A percentile compares a stretch with the other conserved stretches of the same genome.
Conservation (phyloP, 2,329 filamentous ascomycete species). For the Fusarium musae region DNA sequence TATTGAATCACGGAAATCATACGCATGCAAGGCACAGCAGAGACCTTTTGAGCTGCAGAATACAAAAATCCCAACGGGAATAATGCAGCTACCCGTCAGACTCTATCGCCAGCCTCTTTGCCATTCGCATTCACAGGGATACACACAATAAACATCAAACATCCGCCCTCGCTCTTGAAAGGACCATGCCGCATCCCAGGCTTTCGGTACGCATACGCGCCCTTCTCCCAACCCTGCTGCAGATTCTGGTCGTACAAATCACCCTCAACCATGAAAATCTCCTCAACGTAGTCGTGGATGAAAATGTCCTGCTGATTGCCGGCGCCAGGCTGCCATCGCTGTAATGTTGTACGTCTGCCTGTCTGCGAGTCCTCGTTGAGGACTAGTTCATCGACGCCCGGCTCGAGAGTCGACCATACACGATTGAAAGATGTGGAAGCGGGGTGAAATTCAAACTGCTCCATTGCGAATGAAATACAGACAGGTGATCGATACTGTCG, state of each 20-base stretch:
- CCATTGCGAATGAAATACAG: constrained; percentile 25
- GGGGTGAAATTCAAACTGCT: constrained; percentile 45
- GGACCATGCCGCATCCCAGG: constrained; percentile 55
- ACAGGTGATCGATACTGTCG: background rate
- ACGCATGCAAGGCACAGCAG: background rate
- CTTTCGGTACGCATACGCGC: constrained; percentile 53
- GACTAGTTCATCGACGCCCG: constrained; percentile 50
- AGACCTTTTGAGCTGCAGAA: background rate
- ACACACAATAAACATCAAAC: constrained; percentile 47
- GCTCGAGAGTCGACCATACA: constrained; percentile 43
- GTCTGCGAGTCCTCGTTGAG: constrained; percentile 48
- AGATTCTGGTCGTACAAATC: constrained; percentile 49
- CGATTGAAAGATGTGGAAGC: constrained; percentile 33
- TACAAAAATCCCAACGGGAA: background rate
- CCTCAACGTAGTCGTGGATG: constrained; percentile 52
- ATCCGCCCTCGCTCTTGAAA: constrained; percentile 49
- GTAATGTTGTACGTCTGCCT: constrained; percentile 47
- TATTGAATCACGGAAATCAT: background rate
- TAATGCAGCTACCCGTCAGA: constrained; percentile 6
- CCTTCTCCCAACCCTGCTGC: constrained; percentile 46
- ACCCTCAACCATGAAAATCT: constrained; percentile 52
- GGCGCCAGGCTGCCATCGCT: constrained; percentile 51
- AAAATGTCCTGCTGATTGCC: constrained; percentile 44
- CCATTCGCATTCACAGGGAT: constrained; percentile 30
- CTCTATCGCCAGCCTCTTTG: constrained; percentile 13